Conservation (phyloP, 1,284 basidiomycete genomes). For the Bjerkandera adusta region DNA sequence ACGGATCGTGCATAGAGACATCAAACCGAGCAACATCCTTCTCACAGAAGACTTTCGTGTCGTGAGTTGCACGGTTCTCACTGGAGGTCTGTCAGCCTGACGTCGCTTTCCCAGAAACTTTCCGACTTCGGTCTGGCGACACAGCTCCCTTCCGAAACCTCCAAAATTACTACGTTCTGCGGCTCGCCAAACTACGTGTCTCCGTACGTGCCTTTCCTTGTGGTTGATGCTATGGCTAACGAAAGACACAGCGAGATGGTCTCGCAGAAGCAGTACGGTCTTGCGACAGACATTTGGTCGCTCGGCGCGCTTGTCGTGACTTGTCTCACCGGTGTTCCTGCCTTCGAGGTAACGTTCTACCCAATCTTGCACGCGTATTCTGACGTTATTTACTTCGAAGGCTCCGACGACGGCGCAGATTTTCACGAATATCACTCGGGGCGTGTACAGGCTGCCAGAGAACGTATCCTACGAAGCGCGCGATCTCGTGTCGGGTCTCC, state of each 20-base stretch:
- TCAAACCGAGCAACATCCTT: slow-evolving; percentile 25
- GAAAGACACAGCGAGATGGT: slow-evolving; percentile 23
- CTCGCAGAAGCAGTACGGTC: slow-evolving; percentile 20
- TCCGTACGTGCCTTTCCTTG: slow-evolving; percentile 21
- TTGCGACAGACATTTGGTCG: slow-evolving; percentile 29
- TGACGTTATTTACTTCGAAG: background rate
- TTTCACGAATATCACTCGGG: slow-evolving; percentile 20
- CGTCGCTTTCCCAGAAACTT: slow-evolving; percentile 23
- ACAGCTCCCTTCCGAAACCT: slow-evolving; percentile 13
- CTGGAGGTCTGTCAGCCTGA: background rate
- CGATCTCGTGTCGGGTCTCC: slow-evolving; percentile 21
- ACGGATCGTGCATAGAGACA: slow-evolving; percentile 27
- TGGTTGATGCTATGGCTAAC: background rate
- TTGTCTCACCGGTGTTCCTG: slow-evolving; percentile 21
- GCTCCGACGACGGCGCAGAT: slow-evolving; percentile 7
- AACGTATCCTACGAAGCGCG: slow-evolving; percentile 15
- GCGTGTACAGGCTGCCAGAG: slow-evolving; percentile 9
- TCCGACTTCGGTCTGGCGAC: slow-evolving; percentile 24
- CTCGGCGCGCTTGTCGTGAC: slow-evolving; percentile 25
- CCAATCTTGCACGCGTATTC: background rate
- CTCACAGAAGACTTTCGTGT: slow-evolving; percentile 23
- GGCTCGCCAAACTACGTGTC: slow-evolving; percentile 23
- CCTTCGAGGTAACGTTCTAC: slow-evolving; percentile 19
- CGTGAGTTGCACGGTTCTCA: slow-evolving; percentile 24
- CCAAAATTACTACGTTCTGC: slow-evolving; percentile 18